phyloP scores from a whole-genome alignment of 2,329 filamentous ascomycete species.

The Neoascochyta sp. region DNA sequence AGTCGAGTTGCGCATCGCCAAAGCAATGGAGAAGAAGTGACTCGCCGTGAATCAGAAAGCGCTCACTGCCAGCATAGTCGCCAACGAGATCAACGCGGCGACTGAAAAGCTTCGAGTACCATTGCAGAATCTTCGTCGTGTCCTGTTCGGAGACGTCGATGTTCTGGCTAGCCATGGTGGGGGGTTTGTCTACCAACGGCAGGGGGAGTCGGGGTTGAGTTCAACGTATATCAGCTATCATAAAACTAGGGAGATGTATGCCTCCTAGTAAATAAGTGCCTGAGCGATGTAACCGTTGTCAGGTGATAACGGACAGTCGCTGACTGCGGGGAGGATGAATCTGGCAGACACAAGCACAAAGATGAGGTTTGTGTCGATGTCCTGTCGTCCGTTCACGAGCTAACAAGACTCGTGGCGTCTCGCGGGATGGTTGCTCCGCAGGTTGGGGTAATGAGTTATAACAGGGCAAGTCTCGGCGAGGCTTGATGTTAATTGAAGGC shows the following conservation, averaged over 20 bases:
- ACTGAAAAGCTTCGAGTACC: conserved; percentile 36
- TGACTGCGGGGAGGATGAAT: conserved; percentile 16
- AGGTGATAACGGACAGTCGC: conserved; percentile 9
- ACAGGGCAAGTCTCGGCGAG: conserved; percentile 3
- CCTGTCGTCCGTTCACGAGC: conserved; percentile 3
- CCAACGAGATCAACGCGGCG: conserved; percentile 56
- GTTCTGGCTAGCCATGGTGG: conserved; percentile 20
- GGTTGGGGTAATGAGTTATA: conserved; percentile 1
- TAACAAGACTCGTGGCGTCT: conserved; percentile 1
- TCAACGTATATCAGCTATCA: no score
- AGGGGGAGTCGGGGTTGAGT: conserved; percentile 2
- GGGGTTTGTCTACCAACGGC: conserved; percentile 3
- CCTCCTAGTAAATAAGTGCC: no score
- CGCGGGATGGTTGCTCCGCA: conserved; percentile 3
- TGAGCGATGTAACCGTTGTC: conserved; percentile 2
- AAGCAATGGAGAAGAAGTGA: conserved; percentile 65
- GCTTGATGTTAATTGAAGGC: conserved; percentile 3
- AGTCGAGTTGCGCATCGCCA: conserved; percentile 60
- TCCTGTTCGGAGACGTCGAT: conserved; percentile 10
- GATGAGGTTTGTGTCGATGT: conserved; percentile 9
- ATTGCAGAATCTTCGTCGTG: conserved; percentile 25
- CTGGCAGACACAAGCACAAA: conserved; percentile 13
- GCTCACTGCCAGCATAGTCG: conserved; percentile 70
- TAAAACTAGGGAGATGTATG: conserved; percentile 4
- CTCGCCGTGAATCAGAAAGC: conserved; percentile 71